These are phyloP conservation scores for Coemansia sp. DNA, from an alignment of 192 early-diverging fungal genomes.

Conservation along the genomic window DNA sequence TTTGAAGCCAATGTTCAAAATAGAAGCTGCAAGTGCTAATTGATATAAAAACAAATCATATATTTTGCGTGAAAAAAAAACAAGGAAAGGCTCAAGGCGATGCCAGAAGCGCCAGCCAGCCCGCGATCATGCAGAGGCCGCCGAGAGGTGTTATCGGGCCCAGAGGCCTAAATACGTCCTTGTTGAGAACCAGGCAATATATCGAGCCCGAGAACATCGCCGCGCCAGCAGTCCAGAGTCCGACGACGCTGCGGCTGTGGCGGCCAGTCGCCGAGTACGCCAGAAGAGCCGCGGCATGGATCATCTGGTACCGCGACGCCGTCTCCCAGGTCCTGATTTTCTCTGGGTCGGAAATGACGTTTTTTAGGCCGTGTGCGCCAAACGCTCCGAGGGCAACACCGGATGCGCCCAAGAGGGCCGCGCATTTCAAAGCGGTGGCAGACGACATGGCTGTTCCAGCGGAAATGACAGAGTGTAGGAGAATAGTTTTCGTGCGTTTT, in stretches of 20 bases:
- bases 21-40: too few species aligned
- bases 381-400: conserved; percentile 59
- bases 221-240: conserved; percentile 52
- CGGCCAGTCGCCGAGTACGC: conserved; percentile 27
- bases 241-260: conserved; percentile 20
- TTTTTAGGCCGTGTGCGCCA: conserved; percentile 55
- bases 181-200: conserved; percentile 51
- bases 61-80: not conserved
- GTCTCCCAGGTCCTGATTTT: conserved; percentile 39
- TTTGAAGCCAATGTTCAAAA: not conserved
- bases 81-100: conserved; percentile 3
- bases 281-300: conserved; percentile 55
- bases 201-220: conserved; percentile 56
- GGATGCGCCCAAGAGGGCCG: conserved; percentile 46
- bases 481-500: too few species aligned
- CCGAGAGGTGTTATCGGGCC: conserved; percentile 48
- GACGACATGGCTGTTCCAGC: conserved; percentile 21
- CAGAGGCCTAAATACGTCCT: conserved; percentile 24
- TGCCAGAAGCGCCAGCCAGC: conserved; percentile 43
- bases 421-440: conserved; percentile 28
- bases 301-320: conserved; percentile 55
- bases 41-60: too few species aligned
- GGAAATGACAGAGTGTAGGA: not conserved
- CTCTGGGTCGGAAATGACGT: conserved; percentile 30
- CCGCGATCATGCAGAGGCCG: conserved; percentile 41